Evolutionary conservation across 257 asterid species (phyloP).

Genomic region (Asclepias syriaca): DNA sequence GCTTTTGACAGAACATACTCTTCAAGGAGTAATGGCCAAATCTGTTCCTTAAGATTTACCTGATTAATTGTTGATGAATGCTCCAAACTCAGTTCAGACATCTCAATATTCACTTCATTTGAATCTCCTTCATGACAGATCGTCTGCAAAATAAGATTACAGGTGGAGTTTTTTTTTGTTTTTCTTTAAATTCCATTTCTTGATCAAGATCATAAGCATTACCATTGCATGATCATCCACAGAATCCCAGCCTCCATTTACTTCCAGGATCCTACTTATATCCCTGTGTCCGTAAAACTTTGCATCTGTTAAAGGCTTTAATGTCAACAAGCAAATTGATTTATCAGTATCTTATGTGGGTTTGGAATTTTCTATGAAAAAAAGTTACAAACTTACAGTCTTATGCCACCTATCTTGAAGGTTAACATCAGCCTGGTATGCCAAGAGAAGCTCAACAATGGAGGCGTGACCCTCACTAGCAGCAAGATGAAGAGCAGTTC

Average conservation of each 20-base stretch:
- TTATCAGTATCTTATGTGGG: neutral
- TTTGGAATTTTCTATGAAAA: neutral
- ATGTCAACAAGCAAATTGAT: constrained; percentile 5
- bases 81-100: constrained; percentile 48
- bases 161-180: neutral
- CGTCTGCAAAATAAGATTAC: constrained; percentile 30
- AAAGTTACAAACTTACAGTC: constrained; percentile 27
- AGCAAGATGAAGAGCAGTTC: constrained; percentile 65
- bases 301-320: constrained; percentile 58
- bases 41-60: constrained; percentile 14
- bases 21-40: neutral
- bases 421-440: constrained; percentile 52
- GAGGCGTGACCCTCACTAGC: constrained; percentile 68
- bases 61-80: constrained; percentile 35
- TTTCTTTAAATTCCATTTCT: neutral
- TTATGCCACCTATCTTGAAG: constrained; percentile 55
- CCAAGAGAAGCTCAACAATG: constrained; percentile 55
- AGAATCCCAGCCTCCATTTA: constrained; percentile 49
- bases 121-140: constrained; percentile 48
- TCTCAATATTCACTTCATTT: constrained; percentile 39
- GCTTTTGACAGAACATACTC: neutral
- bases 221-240: constrained; percentile 46
- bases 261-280: constrained; percentile 60
- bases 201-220: neutral
- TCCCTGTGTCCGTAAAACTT: constrained; percentile 51